phyloP scores from a whole-genome alignment of 805 yeast genomes.

The Starmerella geochares region DNA sequence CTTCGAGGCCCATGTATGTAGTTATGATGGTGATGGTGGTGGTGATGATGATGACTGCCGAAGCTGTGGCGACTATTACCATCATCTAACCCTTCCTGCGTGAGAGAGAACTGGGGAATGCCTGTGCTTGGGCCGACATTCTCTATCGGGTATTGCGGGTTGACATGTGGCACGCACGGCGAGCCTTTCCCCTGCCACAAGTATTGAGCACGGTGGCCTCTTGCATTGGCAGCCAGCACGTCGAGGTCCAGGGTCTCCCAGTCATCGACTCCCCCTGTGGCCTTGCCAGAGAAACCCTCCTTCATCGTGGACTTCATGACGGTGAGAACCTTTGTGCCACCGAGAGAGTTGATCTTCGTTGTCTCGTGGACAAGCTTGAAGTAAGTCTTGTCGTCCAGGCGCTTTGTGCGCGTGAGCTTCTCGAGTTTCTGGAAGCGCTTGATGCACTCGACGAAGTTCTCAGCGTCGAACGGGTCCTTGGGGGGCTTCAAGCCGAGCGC shows the following conservation, averaged over 20 bases:
- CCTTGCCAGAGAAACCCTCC: conserved; percentile 36
- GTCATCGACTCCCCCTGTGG: conserved; percentile 19
- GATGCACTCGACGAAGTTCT: conserved; percentile 55
- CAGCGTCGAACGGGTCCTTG: conserved; percentile 76
- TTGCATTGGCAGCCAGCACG: conserved; percentile 18
- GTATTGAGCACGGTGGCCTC: conserved; percentile 25
- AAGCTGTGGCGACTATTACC: background rate
- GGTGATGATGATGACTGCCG: background rate
- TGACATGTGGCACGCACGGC: conserved; percentile 17
- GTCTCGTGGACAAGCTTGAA: conserved; percentile 41
- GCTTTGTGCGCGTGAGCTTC: conserved; percentile 42
- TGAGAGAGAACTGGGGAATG: conserved; percentile 17
- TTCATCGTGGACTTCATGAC: conserved; percentile 66
- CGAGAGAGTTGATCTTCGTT: conserved; percentile 33
- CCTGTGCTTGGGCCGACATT: conserved; percentile 1
- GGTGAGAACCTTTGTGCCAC: conserved; percentile 29
- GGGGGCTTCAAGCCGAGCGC: conserved; percentile 48
- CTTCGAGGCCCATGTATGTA: background rate
- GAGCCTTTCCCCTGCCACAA: conserved; percentile 25
- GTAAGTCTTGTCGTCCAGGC: conserved; percentile 49
- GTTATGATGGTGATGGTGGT: background rate
- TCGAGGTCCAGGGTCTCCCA: conserved; percentile 25
- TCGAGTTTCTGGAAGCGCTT: conserved; percentile 69
- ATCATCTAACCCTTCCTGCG: conserved; percentile 1
- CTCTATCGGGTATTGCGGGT: conserved; percentile 2